These are phyloP conservation scores for Maudiozyma pseudohumilis DNA, from an alignment of 805 yeast genomes.

Conservation along the genomic window DNA sequence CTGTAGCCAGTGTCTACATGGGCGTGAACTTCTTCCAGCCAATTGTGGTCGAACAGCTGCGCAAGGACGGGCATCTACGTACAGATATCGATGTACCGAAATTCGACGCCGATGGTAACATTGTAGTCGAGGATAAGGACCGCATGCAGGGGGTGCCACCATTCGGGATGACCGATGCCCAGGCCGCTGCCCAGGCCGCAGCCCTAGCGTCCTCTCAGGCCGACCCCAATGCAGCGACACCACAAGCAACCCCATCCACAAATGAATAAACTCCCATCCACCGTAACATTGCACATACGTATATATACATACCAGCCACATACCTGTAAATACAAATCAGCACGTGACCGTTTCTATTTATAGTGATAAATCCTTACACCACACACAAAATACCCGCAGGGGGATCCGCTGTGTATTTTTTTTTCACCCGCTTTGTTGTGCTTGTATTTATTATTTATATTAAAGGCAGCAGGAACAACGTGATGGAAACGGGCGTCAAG, in stretches of 20 bases:
- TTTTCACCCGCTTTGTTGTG: background rate
- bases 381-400: no score
- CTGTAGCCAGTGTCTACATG: conserved; percentile 37
- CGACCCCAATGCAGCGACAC: background rate
- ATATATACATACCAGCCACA: background rate
- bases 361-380: background rate
- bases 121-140: background rate
- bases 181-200: no score
- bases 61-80: conserved; percentile 56
- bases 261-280: no score
- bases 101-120: conserved; percentile 30
- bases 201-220: background rate
- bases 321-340: background rate
- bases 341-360: background rate
- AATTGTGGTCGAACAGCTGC: conserved; percentile 52
- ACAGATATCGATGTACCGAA: conserved; percentile 49
- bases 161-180: no score
- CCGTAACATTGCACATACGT: no score
- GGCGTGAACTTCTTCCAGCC: conserved; percentile 64
- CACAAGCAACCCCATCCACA: background rate
- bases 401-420: no score
- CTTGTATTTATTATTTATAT: background rate
- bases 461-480: background rate
- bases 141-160: background rate
- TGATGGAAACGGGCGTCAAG: background rate